These are phyloP conservation scores for Lipomyces kockii DNA, from an alignment of 805 yeast species.

Conservation along the genomic window DNA sequence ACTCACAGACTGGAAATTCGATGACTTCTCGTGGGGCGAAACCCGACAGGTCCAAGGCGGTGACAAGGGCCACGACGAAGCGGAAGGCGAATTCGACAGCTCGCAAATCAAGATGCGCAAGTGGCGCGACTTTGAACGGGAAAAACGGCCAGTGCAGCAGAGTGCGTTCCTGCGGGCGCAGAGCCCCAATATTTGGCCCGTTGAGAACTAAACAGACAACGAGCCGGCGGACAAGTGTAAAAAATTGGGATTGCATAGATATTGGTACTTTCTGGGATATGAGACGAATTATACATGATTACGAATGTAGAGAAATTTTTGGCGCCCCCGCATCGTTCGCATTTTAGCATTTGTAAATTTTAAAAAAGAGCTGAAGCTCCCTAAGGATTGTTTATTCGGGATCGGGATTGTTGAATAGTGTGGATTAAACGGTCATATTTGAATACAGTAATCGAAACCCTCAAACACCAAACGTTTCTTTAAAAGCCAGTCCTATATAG, in stretches of 20 bases:
- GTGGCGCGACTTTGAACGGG: conserved; percentile 92
- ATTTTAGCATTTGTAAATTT: not conserved
- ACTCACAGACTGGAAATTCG: conserved; percentile 87
- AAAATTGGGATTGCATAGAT: not conserved
- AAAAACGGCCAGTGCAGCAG: conserved; percentile 39
- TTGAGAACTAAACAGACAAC: not conserved
- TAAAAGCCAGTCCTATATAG: not conserved
- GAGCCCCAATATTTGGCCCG: conserved; percentile 9
- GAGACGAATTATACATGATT: not conserved
- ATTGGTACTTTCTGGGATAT: not conserved
- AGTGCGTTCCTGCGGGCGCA: conserved; percentile 3
- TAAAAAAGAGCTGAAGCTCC: not conserved
- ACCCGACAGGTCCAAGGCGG: conserved; percentile 79
- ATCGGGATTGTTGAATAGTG: not conserved
- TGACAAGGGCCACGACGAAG: conserved; percentile 68
- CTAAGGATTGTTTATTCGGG: not conserved
- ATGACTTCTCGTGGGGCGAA: conserved; percentile 97
- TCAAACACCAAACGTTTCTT: not conserved
- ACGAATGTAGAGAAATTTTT: not conserved
- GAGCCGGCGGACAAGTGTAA: not conserved
- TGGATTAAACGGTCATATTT: not conserved
- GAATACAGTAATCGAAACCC: not conserved
- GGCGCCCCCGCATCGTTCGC: not conserved
- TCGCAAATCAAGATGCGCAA: conserved; percentile 86
- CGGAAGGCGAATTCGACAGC: conserved; percentile 85